phyloP scores from a whole-genome alignment of 306 rosid species.

The Nissolia schottii region DNA sequence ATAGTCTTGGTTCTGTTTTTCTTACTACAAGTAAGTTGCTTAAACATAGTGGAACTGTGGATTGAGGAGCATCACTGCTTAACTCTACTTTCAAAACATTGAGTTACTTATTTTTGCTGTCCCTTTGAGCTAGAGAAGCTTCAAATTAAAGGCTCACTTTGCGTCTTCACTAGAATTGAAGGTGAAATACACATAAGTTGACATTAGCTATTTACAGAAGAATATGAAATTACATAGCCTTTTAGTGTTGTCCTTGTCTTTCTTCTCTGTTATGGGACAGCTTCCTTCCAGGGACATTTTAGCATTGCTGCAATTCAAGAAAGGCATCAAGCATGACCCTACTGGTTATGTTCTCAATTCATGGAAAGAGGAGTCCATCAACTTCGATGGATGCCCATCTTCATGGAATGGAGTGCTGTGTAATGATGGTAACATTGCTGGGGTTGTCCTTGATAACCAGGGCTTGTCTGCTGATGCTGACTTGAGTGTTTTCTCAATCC shows the following conservation, averaged over 20 bases:
- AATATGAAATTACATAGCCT: slow-evolving; percentile 41
- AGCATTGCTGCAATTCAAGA: slow-evolving; percentile 72
- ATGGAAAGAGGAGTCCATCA: slow-evolving; percentile 82
- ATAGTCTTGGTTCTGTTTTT: neutral
- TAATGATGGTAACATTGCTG: slow-evolving; percentile 67
- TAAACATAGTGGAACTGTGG: no score
- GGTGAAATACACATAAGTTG: neutral
- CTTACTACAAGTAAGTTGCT: no score
- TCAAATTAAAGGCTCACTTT: neutral
- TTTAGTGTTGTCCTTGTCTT: slow-evolving; percentile 44
- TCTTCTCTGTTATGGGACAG: slow-evolving; percentile 54
- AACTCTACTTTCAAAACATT: no score
- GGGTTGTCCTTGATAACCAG: slow-evolving; percentile 59
- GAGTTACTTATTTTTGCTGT: no score
- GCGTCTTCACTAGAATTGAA: neutral
- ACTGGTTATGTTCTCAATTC: slow-evolving; percentile 63
- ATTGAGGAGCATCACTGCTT: no score
- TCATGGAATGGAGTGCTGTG: slow-evolving; percentile 80
- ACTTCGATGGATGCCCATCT: slow-evolving; percentile 73
- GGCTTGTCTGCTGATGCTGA: slow-evolving; percentile 62
- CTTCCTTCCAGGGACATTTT: slow-evolving; percentile 79
- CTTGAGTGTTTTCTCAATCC: slow-evolving; percentile 57
- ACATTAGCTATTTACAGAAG: neutral
- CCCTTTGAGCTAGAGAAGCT: no score
- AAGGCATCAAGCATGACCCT: slow-evolving; percentile 82